phyloP scores from a whole-genome alignment of 306 rosid species.

The Phaseolus lunatus region DNA sequence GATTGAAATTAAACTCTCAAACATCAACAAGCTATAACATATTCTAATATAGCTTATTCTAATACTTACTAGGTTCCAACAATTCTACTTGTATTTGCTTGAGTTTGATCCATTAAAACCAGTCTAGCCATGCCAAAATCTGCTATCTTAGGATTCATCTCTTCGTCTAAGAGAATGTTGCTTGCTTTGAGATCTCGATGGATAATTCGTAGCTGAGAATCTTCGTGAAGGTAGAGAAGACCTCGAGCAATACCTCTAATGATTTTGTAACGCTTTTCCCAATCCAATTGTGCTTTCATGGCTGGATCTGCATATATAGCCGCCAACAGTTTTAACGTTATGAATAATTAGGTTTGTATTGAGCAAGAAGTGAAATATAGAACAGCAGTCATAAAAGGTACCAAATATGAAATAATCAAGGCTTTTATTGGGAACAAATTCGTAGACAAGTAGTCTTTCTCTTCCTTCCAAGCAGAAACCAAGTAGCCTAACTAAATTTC shows the following conservation, averaged over 20 bases:
- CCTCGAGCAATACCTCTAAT: slow-evolving; percentile 4
- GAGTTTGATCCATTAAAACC: slow-evolving; percentile 13
- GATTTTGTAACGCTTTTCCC: background rate
- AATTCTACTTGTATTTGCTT: slow-evolving; percentile 16
- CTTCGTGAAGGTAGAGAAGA: slow-evolving; percentile 9
- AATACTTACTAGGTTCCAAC: slow-evolving; percentile 12
- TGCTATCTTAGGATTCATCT: slow-evolving; percentile 25
- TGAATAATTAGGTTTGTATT: background rate
- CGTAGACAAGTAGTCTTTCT: too few relatives aligned
- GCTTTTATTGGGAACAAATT: too few relatives aligned
- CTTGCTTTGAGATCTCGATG: slow-evolving; percentile 26
- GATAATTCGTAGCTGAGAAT: background rate
- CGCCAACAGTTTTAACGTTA: background rate
- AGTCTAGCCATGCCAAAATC: slow-evolving; percentile 27
- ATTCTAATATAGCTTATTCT: too few relatives aligned
- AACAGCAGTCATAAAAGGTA: too few relatives aligned
- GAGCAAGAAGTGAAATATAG: background rate
- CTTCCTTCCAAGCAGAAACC: too few relatives aligned
- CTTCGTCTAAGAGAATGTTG: slow-evolving; percentile 10
- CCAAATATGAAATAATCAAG: too few relatives aligned
- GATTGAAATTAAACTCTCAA: background rate
- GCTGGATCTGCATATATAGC: background rate
- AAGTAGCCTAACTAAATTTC: too few relatives aligned
- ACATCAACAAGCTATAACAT: background rate
- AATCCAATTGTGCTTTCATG: background rate